Evolutionary conservation across 192 early-diverging fungal genomes (phyloP).

Genomic region (Gonapodya sp.): DNA sequence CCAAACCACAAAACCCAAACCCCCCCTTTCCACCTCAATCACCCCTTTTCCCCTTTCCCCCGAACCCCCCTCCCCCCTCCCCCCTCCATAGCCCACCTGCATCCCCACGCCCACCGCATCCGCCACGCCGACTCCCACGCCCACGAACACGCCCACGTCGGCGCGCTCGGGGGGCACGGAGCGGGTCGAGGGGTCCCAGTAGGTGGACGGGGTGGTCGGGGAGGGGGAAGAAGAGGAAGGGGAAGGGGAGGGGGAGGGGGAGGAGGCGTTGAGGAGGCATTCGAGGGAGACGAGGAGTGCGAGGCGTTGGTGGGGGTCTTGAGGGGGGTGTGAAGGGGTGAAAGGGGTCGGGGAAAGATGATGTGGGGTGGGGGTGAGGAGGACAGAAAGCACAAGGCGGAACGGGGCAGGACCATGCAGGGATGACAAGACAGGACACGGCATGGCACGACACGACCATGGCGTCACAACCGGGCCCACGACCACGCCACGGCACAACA

Average conservation of each 20-base stretch:
- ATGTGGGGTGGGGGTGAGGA: too few relatives aligned
- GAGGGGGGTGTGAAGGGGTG: background rate
- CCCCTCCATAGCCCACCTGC: background rate
- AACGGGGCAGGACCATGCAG: too few relatives aligned
- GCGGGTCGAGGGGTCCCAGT: background rate
- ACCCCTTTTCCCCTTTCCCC: too few relatives aligned
- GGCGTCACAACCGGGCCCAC: too few relatives aligned
- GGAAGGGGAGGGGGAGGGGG: background rate
- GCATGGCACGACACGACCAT: too few relatives aligned
- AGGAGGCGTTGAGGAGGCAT: background rate
- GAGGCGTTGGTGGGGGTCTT: conserved; percentile 9
- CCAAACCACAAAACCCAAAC: background rate
- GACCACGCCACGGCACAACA: too few relatives aligned
- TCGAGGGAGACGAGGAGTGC: conserved; percentile 1
- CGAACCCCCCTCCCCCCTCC: background rate
- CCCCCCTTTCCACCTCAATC: too few relatives aligned
- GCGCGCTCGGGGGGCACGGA: background rate
- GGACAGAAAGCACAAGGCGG: too few relatives aligned
- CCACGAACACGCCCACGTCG: conserved; percentile 9
- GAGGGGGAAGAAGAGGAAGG: background rate
- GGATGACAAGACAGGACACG: too few relatives aligned
- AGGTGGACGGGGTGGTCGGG: background rate
- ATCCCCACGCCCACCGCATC: background rate
- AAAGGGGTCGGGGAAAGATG: background rate
- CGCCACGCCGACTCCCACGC: conserved; percentile 5